These are phyloP conservation scores for Bidens hawaiensis DNA, from an alignment of 140 eudicot species.

Conservation along the genomic window DNA sequence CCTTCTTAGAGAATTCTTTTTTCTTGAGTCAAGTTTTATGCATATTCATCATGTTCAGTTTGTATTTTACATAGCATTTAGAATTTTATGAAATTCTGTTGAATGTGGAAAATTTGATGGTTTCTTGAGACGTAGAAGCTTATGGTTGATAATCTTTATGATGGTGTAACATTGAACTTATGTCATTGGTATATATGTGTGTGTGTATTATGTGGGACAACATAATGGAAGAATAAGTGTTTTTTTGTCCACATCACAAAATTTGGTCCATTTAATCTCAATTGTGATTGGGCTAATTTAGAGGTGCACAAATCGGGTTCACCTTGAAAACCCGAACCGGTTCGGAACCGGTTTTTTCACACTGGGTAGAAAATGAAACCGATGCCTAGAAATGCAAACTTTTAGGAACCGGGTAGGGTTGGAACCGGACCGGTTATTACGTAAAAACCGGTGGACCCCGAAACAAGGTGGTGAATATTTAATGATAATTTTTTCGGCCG, in stretches of 20 bases:
- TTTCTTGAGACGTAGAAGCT: background rate
- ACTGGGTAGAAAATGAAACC: too few species aligned
- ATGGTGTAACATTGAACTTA: background rate
- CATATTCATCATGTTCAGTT: background rate
- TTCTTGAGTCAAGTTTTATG: slow-evolving; percentile 6
- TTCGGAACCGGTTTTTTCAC: too few species aligned
- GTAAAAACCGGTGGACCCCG: too few species aligned
- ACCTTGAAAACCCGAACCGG: too few species aligned
- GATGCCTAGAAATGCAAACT: too few species aligned
- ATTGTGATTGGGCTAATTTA: background rate
- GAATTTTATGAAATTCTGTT: background rate
- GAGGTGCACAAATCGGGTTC: too few species aligned
- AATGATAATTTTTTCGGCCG: too few species aligned
- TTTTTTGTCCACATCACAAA: background rate
- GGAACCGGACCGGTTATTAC: too few species aligned
- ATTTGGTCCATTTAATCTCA: background rate
- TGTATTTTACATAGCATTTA: background rate
- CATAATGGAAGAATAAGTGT: background rate
- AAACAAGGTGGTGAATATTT: too few species aligned
- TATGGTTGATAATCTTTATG: background rate
- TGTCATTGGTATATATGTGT: background rate
- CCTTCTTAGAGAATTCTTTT: slow-evolving; percentile 1
- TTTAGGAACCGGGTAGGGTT: too few species aligned
- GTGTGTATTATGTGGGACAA: too few species aligned
- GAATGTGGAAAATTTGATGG: background rate